phyloP scores from a whole-genome alignment of 176 grass and related monocot genomes.

The Lolium perenne region DNA sequence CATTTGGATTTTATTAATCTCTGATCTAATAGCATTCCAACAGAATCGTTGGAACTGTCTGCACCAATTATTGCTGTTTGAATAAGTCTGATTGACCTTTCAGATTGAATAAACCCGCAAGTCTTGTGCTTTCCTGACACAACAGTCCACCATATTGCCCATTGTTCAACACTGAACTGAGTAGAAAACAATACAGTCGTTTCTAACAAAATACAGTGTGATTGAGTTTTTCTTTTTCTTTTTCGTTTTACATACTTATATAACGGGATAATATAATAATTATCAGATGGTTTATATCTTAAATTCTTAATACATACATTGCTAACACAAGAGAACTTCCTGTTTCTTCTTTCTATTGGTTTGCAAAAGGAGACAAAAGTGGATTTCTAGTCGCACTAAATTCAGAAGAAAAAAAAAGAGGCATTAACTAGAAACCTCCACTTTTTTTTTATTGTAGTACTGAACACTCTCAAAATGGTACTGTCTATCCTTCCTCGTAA shows the following conservation, averaged over 20 bases:
- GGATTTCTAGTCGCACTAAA: not conserved
- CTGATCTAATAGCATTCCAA: not conserved
- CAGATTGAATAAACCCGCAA: not conserved
- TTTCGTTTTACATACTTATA: not conserved
- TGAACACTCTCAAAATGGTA: not conserved
- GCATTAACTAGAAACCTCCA: not conserved
- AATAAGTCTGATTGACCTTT: not conserved
- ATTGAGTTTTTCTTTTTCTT: not conserved
- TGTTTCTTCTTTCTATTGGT: not conserved
- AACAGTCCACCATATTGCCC: not conserved
- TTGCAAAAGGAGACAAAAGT: not conserved
- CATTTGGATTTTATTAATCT: not conserved
- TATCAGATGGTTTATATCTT: not conserved
- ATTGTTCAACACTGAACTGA: not conserved
- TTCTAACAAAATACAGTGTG: not conserved
- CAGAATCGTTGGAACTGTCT: not conserved
- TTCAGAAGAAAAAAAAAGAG: not conserved
- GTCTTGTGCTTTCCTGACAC: not conserved
- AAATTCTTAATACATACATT: not conserved
- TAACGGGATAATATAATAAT: not conserved
- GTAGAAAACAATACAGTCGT: not conserved
- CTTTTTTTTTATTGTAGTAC: not conserved
- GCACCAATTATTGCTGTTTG: constrained; percentile 1
- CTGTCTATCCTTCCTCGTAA: not conserved
- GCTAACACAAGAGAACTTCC: not conserved